These are phyloP conservation scores for Alternaria angustiovoidea DNA, from an alignment of 2,329 filamentous ascomycete genomes.

Conservation along the genomic window DNA sequence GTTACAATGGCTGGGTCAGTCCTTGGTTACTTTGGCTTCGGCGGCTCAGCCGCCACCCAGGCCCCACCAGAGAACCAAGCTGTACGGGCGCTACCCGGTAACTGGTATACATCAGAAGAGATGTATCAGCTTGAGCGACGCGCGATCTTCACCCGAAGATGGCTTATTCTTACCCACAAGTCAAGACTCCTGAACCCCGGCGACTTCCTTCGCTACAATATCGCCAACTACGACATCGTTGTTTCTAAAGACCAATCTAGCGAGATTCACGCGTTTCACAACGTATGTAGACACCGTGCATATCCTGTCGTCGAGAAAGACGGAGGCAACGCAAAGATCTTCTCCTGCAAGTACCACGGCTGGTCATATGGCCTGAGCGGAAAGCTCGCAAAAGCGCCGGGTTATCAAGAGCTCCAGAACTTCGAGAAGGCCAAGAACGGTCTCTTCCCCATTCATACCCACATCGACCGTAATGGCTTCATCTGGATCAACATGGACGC, in stretches of 20 bases:
- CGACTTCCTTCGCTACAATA: slow-evolving; percentile 63
- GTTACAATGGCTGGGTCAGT: slow-evolving; percentile 36
- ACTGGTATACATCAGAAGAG: slow-evolving; percentile 52
- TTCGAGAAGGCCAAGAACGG: slow-evolving; percentile 53
- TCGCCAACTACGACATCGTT: slow-evolving; percentile 54
- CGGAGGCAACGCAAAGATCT: slow-evolving; percentile 49
- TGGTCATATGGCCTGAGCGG: slow-evolving; percentile 58
- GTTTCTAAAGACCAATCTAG: slow-evolving; percentile 50
- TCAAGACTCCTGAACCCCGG: slow-evolving; percentile 61
- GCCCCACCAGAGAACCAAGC: slow-evolving; percentile 31
- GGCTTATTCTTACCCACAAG: slow-evolving; percentile 65
- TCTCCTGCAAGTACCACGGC: slow-evolving; percentile 57
- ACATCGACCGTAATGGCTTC: slow-evolving; percentile 44
- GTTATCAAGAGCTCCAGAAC: slow-evolving; percentile 51
- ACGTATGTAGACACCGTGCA: slow-evolving; percentile 57
- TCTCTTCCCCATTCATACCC: slow-evolving; percentile 47
- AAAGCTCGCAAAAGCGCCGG: slow-evolving; percentile 54
- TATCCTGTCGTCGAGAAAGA: slow-evolving; percentile 53
- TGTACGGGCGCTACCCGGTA: slow-evolving; percentile 53
- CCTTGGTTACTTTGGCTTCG: slow-evolving; percentile 38
- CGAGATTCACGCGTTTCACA: slow-evolving; percentile 54
- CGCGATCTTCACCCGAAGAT: slow-evolving; percentile 63
- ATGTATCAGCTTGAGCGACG: slow-evolving; percentile 59
- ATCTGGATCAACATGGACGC: slow-evolving; percentile 50
- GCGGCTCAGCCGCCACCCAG: slow-evolving; percentile 23